Conservation (phyloP, 169 alveolate species). For the Ichthyophthirius multifiliis region DNA sequence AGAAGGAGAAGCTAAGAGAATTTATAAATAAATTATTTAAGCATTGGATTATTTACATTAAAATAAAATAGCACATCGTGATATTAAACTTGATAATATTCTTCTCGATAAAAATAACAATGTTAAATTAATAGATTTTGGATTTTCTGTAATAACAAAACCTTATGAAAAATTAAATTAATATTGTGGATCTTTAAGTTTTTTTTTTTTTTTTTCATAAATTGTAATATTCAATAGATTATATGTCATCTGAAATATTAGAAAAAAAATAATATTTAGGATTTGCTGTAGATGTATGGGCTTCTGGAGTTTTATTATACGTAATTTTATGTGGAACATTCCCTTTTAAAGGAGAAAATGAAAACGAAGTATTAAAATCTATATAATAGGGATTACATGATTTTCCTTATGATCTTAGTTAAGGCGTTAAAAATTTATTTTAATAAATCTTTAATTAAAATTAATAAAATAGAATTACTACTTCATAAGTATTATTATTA, state of each 20-base stretch:
- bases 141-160: too few species aligned
- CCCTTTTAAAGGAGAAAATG: conserved; percentile 77
- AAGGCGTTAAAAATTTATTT: too few species aligned
- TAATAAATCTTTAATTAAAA: too few species aligned
- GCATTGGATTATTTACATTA: conserved; percentile 56
- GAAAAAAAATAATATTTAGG: conserved; percentile 52
- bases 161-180: too few species aligned
- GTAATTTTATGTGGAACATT: conserved; percentile 51
- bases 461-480: too few species aligned
- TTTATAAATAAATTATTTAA: conserved; percentile 43
- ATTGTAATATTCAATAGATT: too few species aligned
- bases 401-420: too few species aligned
- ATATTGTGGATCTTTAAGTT: too few species aligned
- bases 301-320: conserved; percentile 67
- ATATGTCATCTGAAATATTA: conserved; percentile 84
- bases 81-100: conserved; percentile 77
- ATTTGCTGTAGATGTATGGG: conserved; percentile 72
- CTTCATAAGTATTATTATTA: too few species aligned
- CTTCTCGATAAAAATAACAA: conserved; percentile 42
- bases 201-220: too few species aligned
- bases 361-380: too few species aligned
- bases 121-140: conserved; percentile 69
- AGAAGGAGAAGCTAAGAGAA: conserved; percentile 48
- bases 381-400: too few species aligned
- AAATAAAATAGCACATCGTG: conserved; percentile 66